phyloP scores from a whole-genome alignment of 805 yeast genomes.

The Metschnikowia cubensis region DNA sequence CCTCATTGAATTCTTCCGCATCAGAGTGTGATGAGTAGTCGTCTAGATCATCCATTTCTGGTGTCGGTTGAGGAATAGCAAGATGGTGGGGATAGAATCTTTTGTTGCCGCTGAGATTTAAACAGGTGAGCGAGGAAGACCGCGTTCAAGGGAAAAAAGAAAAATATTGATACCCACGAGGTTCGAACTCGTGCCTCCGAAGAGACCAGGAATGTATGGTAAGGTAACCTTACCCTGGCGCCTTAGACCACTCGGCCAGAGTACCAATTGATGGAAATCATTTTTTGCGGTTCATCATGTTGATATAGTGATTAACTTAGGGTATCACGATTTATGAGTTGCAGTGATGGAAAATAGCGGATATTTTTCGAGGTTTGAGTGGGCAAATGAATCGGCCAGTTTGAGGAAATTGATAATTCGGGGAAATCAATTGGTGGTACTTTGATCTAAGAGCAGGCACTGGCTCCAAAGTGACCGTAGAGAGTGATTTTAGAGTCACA shows the following conservation, averaged over 20 bases:
- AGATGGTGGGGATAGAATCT: not conserved
- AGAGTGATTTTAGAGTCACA: no score
- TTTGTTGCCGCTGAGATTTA: not conserved
- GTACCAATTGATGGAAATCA: slow-evolving; percentile 13
- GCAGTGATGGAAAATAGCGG: no score
- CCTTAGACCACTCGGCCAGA: slow-evolving; percentile 31
- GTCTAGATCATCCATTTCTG: slow-evolving; percentile 16
- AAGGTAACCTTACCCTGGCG: slow-evolving; percentile 30
- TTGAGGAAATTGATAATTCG: no score
- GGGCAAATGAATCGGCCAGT: no score
- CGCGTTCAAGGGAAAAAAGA: slow-evolving; percentile 11
- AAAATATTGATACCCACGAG: slow-evolving; percentile 26
- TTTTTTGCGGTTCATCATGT: no score
- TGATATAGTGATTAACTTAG: fast-evolving
- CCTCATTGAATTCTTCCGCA: slow-evolving; percentile 37
- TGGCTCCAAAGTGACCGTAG: no score
- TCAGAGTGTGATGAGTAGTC: slow-evolving; percentile 25
- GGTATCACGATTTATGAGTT: no score
- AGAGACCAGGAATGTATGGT: slow-evolving; percentile 27
- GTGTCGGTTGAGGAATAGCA: not conserved
- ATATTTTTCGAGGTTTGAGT: no score
- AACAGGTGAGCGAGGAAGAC: not conserved
- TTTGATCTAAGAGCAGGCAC: no score
- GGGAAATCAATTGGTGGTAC: no score
- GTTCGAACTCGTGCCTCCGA: slow-evolving; percentile 31